Conservation (phyloP, 2,329 filamentous ascomycete species). For the Domatiomyces globalis region DNA sequence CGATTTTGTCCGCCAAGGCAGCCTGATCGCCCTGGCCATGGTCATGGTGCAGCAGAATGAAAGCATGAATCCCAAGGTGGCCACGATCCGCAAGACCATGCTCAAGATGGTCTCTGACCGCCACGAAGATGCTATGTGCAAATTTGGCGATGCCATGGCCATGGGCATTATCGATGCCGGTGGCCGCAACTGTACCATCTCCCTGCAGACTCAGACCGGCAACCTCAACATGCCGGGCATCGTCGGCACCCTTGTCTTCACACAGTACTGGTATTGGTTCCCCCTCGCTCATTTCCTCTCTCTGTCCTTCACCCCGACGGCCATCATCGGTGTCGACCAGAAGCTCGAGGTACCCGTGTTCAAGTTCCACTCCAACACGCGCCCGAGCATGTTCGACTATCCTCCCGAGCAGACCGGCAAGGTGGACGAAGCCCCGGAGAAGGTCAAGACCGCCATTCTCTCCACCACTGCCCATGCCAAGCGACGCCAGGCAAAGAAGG, state of each 20-base stretch:
- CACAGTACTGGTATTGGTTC: constrained; percentile 99
- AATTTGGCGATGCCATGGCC: constrained; percentile 88
- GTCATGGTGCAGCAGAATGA: constrained; percentile 99
- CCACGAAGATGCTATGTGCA: constrained; percentile 98
- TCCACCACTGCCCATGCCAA: constrained; percentile 96
- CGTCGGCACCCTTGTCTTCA: constrained; percentile 95
- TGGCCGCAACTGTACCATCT: constrained; percentile 95
- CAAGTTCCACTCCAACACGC: constrained; percentile 90
- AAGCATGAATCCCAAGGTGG: constrained; percentile 93
- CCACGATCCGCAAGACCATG: constrained; percentile 76
- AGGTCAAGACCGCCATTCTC: constrained; percentile 88
- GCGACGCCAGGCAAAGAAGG: constrained; percentile 84
- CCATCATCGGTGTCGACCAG: constrained; percentile 86
- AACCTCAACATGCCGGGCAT: constrained; percentile 98
- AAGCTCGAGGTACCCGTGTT: constrained; percentile 86
- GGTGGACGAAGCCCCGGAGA: constrained; percentile 78
- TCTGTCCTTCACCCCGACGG: constrained; percentile 88
- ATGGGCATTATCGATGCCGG: constrained; percentile 96
- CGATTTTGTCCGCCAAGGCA: constrained; percentile 94
- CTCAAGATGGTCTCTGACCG: constrained; percentile 88
- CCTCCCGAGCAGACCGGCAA: constrained; percentile 94
- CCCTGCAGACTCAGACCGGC: constrained; percentile 90
- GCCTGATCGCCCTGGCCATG: constrained; percentile 87
- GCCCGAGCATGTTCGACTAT: constrained; percentile 93
- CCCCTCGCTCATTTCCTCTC: constrained; percentile 95